phyloP scores from a whole-genome alignment of 306 rosid genomes.

The Ceratonia siliqua region DNA sequence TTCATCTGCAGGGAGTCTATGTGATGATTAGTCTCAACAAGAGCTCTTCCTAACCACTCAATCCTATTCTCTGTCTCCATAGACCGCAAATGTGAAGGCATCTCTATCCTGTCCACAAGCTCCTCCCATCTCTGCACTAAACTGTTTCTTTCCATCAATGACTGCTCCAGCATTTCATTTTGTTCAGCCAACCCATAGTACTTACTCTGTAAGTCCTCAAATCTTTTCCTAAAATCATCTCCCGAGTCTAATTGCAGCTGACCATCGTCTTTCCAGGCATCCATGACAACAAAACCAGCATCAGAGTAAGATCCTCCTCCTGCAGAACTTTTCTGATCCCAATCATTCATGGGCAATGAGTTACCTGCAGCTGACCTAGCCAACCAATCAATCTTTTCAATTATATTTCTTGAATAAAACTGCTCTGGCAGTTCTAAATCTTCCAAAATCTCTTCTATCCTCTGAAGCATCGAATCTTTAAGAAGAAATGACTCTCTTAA shows the following conservation, averaged over 20 bases:
- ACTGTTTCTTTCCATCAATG: constrained; percentile 89
- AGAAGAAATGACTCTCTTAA: constrained; percentile 97
- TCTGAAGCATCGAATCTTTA: constrained; percentile 95
- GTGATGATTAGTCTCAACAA: constrained; percentile 26
- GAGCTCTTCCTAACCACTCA: constrained; percentile 30
- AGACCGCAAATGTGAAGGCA: constrained; percentile 80
- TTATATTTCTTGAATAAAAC: constrained; percentile 84
- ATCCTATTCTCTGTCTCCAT: constrained; percentile 60
- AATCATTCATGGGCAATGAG: constrained; percentile 57
- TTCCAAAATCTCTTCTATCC: constrained; percentile 95
- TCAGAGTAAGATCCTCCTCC: constrained; percentile 77
- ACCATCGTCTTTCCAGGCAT: constrained; percentile 77
- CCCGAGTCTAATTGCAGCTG: constrained; percentile 51
- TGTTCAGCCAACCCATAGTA: constrained; percentile 91
- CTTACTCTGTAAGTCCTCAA: constrained; percentile 79
- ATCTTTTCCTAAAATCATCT: constrained; percentile 65
- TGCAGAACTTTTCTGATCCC: constrained; percentile 76
- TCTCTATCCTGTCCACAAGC: constrained; percentile 73
- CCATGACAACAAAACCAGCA: constrained; percentile 70
- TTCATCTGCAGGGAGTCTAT: constrained; percentile 22
- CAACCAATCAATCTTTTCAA: constrained; percentile 96
- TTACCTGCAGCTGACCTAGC: constrained; percentile 75
- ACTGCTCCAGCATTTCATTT: constrained; percentile 97
- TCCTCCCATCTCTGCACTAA: constrained; percentile 94
- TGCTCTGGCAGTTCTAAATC: constrained; percentile 95